Evolutionary conservation across 352 stramenopile species (phyloP).

Genomic region (Thalassiosira ordinaria): DNA sequence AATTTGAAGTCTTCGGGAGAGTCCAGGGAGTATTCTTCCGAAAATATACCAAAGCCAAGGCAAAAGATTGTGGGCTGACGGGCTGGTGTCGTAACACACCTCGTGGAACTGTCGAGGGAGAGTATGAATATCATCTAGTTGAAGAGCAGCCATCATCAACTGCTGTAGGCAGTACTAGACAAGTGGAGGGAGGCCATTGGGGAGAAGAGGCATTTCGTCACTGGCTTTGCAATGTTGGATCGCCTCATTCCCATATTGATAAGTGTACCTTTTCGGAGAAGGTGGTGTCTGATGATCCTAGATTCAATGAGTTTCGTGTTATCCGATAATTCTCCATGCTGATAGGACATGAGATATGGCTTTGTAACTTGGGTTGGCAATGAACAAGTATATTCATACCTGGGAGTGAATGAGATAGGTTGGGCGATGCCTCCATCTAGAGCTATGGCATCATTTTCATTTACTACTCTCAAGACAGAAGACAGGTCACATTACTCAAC

Average conservation of each 20-base stretch:
- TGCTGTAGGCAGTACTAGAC: not conserved
- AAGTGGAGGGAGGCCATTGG: not conserved
- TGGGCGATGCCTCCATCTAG: too few species aligned
- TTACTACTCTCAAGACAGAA: too few species aligned
- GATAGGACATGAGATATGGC: too few species aligned
- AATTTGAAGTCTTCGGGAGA: not conserved
- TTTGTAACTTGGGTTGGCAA: too few species aligned
- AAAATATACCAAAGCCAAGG: constrained; percentile 30
- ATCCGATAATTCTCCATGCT: constrained; percentile 83
- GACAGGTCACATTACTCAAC: too few species aligned
- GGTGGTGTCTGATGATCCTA: not conserved
- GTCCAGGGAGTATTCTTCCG: not conserved
- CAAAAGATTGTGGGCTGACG: constrained; percentile 23
- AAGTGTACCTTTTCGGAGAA: constrained; percentile 36
- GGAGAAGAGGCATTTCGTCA: constrained; percentile 18
- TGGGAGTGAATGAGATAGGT: too few species aligned
- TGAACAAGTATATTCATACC: too few species aligned
- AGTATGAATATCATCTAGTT: constrained; percentile 30
- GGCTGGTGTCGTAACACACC: constrained; percentile 40
- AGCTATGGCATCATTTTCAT: too few species aligned
- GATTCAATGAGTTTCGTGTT: constrained; percentile 27
- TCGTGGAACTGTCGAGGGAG: constrained; percentile 34
- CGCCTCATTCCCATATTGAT: constrained; percentile 43
- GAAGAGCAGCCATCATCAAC: not conserved
- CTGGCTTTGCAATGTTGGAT: constrained; percentile 39